Evolutionary conservation across 2,329 filamentous ascomycete species (phyloP), one percentile per base, ranked within the genome.

Genomic region (Hypoxylon sp.): DNA sequence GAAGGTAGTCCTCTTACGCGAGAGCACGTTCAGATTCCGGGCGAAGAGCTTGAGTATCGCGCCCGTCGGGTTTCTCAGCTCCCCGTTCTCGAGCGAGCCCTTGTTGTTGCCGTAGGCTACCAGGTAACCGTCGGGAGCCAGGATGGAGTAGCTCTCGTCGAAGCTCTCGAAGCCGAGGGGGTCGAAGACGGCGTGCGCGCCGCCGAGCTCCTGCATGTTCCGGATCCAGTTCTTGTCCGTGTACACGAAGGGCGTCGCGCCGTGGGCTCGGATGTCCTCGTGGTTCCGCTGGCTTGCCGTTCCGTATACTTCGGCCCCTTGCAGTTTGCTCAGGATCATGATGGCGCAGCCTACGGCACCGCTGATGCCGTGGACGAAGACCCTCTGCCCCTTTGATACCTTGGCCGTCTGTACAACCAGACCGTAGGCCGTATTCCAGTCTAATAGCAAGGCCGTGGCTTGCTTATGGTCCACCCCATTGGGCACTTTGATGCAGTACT

Each of bases 351-450:
- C 77, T 1, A 80, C 77, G 5, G 77, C 76, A 20, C 78, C 78
- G 53, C 75, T 78, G 16, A 79, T 64, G 25, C 77, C 76, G 61
- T 80, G 78, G 12, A 80, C 63, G 58, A 80, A 80, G 32, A 80
- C 76, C 15, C 72, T 71, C 45, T 78, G 70, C 20, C 76, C 77
- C 19, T 67, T 64, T 1, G 63, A 37, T 1, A 80, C 74, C 21
- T 72, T 68, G 2, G 74, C 75, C 2, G 55, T 57, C 27, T 65
- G 64, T 32, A 62, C 51, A 6, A 74, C 69, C 62, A 76, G 67
- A 8, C 63, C 65, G 46, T 70, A 73, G 0, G 73, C 73, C 0
- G 74, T 74, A 20, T 57, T 71, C 78, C 78, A 80, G 63, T 80
- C 77, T 1, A 75, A 67, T 1, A 71, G 44, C 12, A 79, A 48